Percentiles rank a stretch among this genome's conserved stretches.
These are phyloP conservation scores for Boletus pseudo-olivaceus DNA, from an alignment of 768 basidiomycete species.

Conservation along the genomic window DNA sequence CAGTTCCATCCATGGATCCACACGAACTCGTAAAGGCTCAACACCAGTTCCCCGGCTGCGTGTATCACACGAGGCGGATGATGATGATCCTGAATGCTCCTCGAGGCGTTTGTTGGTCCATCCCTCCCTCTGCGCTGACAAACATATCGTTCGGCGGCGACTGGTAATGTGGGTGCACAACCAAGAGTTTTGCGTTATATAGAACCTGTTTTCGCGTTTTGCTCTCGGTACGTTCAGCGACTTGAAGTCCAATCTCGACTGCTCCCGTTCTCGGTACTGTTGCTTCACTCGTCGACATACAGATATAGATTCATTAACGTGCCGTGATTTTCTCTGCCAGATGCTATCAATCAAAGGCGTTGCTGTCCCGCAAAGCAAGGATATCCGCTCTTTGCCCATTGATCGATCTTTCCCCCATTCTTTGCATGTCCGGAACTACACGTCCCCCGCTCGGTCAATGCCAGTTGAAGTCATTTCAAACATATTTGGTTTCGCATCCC, in stretches of 20 bases:
- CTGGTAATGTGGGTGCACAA: slow-evolving; percentile 5
- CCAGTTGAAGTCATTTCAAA: slow-evolving; percentile 37
- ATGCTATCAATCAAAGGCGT: slow-evolving; percentile 11
- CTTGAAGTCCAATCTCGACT: neutral
- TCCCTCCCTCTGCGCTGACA: neutral
- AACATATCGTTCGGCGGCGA: neutral
- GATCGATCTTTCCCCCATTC: neutral
- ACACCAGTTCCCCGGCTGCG: slow-evolving; percentile 3
- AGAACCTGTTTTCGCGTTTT: neutral
- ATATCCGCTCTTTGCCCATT: neutral
- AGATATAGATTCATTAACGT: neutral
- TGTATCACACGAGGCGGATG: slow-evolving; percentile 18
- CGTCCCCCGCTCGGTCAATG: slow-evolving; percentile 10
- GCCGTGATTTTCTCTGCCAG: neutral
- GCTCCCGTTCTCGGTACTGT: neutral
- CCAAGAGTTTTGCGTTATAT: neutral
- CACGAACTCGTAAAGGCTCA: neutral
- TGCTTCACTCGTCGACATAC: neutral
- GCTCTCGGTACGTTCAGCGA: neutral
- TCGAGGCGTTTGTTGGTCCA: slow-evolving; percentile 15
- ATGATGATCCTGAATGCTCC: slow-evolving; percentile 3
- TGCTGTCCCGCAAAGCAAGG: neutral
- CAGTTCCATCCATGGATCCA: neutral
- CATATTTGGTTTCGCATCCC: slow-evolving; percentile 34
- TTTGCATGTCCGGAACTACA: neutral